A percentile compares a stretch with the other conserved stretches of the same genome.
phyloP scores from a whole-genome alignment of 164 flowering plant species.

The Umbellularia californica region DNA sequence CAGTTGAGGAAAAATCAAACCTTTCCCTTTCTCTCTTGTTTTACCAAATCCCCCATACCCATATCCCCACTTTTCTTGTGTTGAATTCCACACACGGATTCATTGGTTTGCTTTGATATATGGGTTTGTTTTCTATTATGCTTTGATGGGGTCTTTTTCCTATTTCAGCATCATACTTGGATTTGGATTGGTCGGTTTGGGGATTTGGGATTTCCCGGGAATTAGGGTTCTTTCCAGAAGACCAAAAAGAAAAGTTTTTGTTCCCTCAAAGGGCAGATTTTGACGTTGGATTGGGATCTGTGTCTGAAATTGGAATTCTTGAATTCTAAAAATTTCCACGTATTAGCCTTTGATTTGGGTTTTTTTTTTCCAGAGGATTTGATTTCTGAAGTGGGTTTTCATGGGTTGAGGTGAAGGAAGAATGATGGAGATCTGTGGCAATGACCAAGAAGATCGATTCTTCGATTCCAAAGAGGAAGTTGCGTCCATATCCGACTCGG shows the following conservation, averaged over 20 bases:
- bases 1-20: constrained; percentile 20
- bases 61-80: neutral
- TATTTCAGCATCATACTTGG: constrained; percentile 14
- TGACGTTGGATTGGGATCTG: constrained; percentile 65
- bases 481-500: constrained; percentile 44
- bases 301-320: constrained; percentile 27
- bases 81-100: constrained; percentile 4
- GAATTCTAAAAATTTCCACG: neutral
- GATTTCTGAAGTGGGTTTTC: constrained; percentile 5
- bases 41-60: neutral
- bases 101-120: neutral
- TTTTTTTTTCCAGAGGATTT: neutral
- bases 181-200: constrained; percentile 8
- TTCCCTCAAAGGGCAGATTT: constrained; percentile 39
- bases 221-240: constrained; percentile 13
- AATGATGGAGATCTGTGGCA: constrained; percentile 17
- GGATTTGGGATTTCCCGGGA: constrained; percentile 9
- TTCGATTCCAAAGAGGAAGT: constrained; percentile 64
- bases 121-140: neutral
- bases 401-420: constrained; percentile 11
- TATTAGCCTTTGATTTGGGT: neutral
- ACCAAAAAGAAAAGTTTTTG: neutral
- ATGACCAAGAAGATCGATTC: constrained; percentile 41
- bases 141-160: constrained; percentile 5
- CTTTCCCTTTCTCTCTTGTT: too few species aligned